Base-by-base conservation (phyloP, 345 rosid genomes). In the Salix exigua region DNA sequence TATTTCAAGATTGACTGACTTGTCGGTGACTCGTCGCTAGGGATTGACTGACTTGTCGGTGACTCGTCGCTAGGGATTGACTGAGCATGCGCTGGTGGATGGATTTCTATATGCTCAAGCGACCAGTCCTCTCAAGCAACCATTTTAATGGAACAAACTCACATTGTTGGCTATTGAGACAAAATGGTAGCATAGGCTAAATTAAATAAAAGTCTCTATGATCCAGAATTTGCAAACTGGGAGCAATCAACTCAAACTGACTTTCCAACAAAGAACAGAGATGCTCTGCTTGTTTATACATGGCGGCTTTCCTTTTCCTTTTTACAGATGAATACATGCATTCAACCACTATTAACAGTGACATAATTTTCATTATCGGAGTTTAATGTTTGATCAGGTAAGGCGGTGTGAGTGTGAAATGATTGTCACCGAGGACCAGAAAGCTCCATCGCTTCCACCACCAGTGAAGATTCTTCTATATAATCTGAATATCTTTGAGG, bases 401-500 rank as follows among this genome's bases (percentile, higher is more conserved):
- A 42, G 64, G 26, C 6, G 67, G 13, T 26, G 19, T 2, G 23
- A 7, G 65, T 9, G 68, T 19, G 11, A 17, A 55, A 51, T 35
- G 33, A 8, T 60, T 58, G 67, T 91, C 86, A 94, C 80, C 98
- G 80, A 44, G 98, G 98, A 8, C 98, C 98, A 0, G 98, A 94
- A 72, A 94, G 98, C 86, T 94, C 98, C 91, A 94, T 92, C 61
- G 97, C 98, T 86, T 94, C 98, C 2, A 92, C 77, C 42, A 92
- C 94, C 38, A 94, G 95, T 40, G 97, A 94, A 14, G 97, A 91
- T 77, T 94, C 98, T 74, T 94, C 97, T 46, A 94, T 91, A 66
- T 79, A 91, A 81, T 94, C 97, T 0, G 95, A 89, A 80, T 94
- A 94, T 79, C 87, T 83, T 37, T 74, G 78, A 50, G 83, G 82